Evolutionary conservation across 2,329 filamentous ascomycete species (phyloP), one percentile per base, ranked within the genome.

Genomic region (Cadophora sp.): DNA sequence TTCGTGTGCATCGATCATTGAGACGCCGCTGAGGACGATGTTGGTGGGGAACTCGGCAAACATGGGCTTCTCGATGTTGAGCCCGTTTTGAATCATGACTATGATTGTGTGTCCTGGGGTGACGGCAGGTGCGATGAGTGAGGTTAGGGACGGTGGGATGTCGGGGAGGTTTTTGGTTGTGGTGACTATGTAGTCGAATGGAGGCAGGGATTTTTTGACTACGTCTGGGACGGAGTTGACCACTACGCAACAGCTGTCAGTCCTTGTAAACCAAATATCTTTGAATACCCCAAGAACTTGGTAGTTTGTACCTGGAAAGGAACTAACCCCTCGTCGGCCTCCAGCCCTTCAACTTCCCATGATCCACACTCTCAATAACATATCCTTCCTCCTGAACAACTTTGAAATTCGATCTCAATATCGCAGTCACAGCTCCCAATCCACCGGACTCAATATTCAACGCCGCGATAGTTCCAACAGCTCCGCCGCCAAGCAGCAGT

Each of bases 201-300:
- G 48, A 20, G 63, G 64, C 18, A 65, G 66, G 7, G 51, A 51
- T 59, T 78, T 75, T 56, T 78, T 72, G 20, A 69, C 63, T 4
- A 84, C 77, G 51, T 85, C 73, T 0, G 86, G 85, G 24, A 88
- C 77, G 3, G 76, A 36, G 36, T 65, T 65, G 20, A 65, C 63
- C 27, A 59, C 53, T 48, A 43, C 24, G 76, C 55, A 83, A 82
- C 64, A 80, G 76, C 41, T 59, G 50, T 58, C 8, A 39, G 36
- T 39, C 7, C 36, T 39, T 39, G 36, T 13, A 11, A 11, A n/a
- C n/a, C n/a, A n/a, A n/a, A n/a, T n/a, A n/a, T n/a, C n/a, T n/a
- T n/a, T n/a, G n/a, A n/a, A n/a, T n/a, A n/a, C n/a, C n/a, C n/a
- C n/a, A n/a, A n/a, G n/a, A n/a, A n/a, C n/a, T n/a, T n/a, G n/a